A percentile compares a stretch with the other conserved stretches of the same genome.
Evolutionary conservation across 2,329 filamentous ascomycete genomes (phyloP).

Genomic region (Aspergillus sergii): DNA sequence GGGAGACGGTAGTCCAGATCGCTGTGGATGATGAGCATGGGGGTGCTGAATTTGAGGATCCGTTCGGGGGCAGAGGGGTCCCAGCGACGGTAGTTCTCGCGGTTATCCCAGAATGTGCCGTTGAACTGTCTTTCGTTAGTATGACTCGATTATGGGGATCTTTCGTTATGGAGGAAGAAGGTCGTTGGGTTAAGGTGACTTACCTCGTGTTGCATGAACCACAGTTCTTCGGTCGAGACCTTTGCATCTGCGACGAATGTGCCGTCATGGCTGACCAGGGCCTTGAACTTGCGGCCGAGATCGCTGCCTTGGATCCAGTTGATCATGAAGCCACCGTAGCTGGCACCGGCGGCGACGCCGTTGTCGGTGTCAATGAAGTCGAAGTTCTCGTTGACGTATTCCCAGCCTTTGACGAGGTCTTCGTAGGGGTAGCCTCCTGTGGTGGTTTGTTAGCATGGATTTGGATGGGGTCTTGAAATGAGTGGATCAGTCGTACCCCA

Average conservation of each 20-base stretch:
- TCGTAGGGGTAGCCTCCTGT: slow-evolving; percentile 64
- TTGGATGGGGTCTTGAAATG: not conserved
- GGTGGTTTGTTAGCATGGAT: slow-evolving; percentile 3
- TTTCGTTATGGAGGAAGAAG: not conserved
- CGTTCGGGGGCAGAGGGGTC: slow-evolving; percentile 62
- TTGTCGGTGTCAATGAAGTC: slow-evolving; percentile 41
- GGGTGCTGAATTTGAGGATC: slow-evolving; percentile 73
- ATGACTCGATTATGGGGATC: not conserved
- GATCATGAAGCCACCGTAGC: slow-evolving; percentile 50
- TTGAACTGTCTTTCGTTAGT: slow-evolving; percentile 40
- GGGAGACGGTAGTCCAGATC: slow-evolving; percentile 85
- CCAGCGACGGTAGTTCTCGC: slow-evolving; percentile 68
- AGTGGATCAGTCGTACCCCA: slow-evolving; percentile 64
- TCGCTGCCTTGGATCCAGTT: slow-evolving; percentile 90
- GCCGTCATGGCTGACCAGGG: slow-evolving; percentile 85
- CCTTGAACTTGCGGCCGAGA: slow-evolving; percentile 81
- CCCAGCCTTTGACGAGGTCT: slow-evolving; percentile 77
- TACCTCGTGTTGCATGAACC: slow-evolving; percentile 54
- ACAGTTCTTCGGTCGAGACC: slow-evolving; percentile 55
- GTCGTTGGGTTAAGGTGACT: slow-evolving; percentile 6
- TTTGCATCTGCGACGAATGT: slow-evolving; percentile 67
- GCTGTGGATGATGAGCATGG: slow-evolving; percentile 81
- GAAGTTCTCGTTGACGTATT: slow-evolving; percentile 60
- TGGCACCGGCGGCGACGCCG: slow-evolving; percentile 45
- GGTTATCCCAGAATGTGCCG: slow-evolving; percentile 55